Percentiles rank a stretch among this genome's conserved stretches.
These are phyloP conservation scores for Cryptosporidium canis DNA, from an alignment of 169 alveolate genomes.

Conservation along the genomic window DNA sequence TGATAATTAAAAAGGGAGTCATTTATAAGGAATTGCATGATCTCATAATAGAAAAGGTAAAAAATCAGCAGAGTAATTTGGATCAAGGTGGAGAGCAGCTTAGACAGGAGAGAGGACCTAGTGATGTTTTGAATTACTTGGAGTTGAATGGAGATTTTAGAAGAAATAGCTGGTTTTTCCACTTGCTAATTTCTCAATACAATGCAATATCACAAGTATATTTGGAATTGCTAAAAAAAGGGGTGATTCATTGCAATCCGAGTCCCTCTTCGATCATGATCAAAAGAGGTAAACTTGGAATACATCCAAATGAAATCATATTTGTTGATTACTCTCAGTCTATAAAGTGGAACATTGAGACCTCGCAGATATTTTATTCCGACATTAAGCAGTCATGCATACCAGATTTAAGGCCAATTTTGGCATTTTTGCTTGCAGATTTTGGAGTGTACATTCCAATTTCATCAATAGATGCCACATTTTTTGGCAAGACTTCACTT, in stretches of 20 bases:
- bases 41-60: not conserved
- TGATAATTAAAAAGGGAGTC: constrained; percentile 35
- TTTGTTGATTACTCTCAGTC: constrained; percentile 52
- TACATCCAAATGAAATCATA: constrained; percentile 39
- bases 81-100: not conserved
- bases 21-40: constrained; percentile 61
- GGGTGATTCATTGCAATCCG: constrained; percentile 57
- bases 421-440: constrained; percentile 61
- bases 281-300: constrained; percentile 40
- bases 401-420: constrained; percentile 55
- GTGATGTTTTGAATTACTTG: not conserved
- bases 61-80: not conserved
- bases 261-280: constrained; percentile 70
- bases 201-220: constrained; percentile 51
- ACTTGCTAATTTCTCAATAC: constrained; percentile 28
- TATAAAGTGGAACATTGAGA: constrained; percentile 50
- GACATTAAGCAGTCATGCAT: constrained; percentile 50
- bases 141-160: not conserved
- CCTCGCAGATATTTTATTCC: constrained; percentile 51
- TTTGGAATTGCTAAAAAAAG: constrained; percentile 53
- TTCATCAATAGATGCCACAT: constrained; percentile 57
- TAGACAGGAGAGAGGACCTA: not conserved
- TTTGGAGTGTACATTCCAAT: constrained; percentile 54
- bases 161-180: constrained; percentile 1
- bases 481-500: constrained; percentile 23